phyloP scores from a whole-genome alignment of 169 alveolate species.

The Plasmodium berghei region DNA sequence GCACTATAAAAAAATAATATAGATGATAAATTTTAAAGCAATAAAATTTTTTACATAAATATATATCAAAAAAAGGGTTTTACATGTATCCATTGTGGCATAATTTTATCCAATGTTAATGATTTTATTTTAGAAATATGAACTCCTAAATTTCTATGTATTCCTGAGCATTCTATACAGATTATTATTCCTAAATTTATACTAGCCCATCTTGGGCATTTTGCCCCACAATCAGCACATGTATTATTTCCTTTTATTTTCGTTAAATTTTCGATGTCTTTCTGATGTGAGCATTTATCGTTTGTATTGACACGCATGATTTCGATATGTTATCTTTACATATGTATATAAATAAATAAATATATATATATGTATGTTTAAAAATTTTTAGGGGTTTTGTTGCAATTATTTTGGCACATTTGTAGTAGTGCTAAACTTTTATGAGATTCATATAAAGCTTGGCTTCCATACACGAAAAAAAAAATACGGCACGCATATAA shows the following conservation, averaged over 20 bases:
- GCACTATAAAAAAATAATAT: slow-evolving; percentile 11
- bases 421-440: neutral
- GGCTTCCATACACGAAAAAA: too few species aligned
- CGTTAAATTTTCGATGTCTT: slow-evolving; percentile 78
- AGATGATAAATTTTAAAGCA: neutral
- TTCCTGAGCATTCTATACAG: slow-evolving; percentile 97
- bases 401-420: neutral
- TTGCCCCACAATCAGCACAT: slow-evolving; percentile 97
- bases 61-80: slow-evolving; percentile 7
- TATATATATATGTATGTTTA: too few species aligned
- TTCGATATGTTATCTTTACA: neutral
- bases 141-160: slow-evolving; percentile 96
- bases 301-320: slow-evolving; percentile 23
- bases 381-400: too few species aligned
- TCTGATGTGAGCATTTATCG: slow-evolving; percentile 27
- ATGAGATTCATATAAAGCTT: neutral
- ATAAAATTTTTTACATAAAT: neutral
- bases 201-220: slow-evolving; percentile 97
- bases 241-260: slow-evolving; percentile 90
- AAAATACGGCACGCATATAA: too few species aligned
- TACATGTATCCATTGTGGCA: slow-evolving; percentile 87
- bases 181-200: slow-evolving; percentile 94
- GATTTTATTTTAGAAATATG: slow-evolving; percentile 95
- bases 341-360: neutral
- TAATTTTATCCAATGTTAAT: slow-evolving; percentile 94